phyloP scores from a whole-genome alignment of 331 rosid genomes.

The Dryas integrifolia region DNA sequence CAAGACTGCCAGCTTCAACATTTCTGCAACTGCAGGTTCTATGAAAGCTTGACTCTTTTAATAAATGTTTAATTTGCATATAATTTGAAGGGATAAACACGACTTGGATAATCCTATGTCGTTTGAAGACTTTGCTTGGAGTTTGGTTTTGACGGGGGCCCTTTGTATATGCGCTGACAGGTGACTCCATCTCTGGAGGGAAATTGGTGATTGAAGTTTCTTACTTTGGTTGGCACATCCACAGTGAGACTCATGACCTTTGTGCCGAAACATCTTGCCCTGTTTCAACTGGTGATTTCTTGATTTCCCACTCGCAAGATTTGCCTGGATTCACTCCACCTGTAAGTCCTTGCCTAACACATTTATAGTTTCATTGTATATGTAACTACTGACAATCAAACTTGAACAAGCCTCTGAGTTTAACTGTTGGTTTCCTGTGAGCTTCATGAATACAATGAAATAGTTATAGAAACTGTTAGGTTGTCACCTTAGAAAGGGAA shows the following conservation, averaged over 20 bases:
- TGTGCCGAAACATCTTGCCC: constrained; percentile 87
- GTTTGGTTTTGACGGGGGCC: neutral
- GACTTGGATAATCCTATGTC: neutral
- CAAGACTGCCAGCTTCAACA: constrained; percentile 68
- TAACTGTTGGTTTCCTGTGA: neutral
- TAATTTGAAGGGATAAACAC: neutral
- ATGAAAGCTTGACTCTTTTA: neutral
- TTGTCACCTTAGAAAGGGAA: constrained; percentile 1
- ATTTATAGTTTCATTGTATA: neutral
- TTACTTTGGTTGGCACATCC: constrained; percentile 74
- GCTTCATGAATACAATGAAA: neutral
- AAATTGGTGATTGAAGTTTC: constrained; percentile 72
- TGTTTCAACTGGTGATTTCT: constrained; percentile 63
- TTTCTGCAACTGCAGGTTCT: constrained; percentile 72
- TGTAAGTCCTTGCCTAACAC: constrained; percentile 46
- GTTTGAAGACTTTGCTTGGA: neutral
- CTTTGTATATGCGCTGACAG: constrained; percentile 36
- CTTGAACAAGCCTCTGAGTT: neutral
- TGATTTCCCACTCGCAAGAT: constrained; percentile 71
- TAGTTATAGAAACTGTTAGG: neutral
- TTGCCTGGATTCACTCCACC: constrained; percentile 75
- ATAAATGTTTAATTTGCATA: neutral
- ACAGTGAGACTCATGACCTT: constrained; percentile 60
- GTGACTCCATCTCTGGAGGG: constrained; percentile 64
- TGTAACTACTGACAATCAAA: neutral